Evolutionary conservation across 169 alveolate genomes (phyloP).

Genomic region (Eimeria necatrix): DNA sequence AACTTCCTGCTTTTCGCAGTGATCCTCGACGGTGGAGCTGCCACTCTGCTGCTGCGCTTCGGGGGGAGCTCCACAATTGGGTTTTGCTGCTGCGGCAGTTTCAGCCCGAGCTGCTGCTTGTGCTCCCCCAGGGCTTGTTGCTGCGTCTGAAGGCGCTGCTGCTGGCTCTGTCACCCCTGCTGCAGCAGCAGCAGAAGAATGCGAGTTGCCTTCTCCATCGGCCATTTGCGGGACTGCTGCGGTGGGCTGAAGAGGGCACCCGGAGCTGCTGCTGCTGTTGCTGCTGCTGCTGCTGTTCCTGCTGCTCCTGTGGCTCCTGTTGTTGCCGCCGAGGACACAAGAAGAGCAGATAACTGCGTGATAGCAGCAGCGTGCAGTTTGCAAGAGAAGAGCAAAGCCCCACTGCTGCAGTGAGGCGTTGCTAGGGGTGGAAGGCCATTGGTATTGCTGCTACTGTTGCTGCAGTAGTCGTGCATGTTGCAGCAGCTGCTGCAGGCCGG

Average conservation of each 20-base stretch:
- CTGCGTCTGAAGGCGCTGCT: background rate
- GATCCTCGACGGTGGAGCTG: too few species aligned
- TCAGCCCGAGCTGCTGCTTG: background rate
- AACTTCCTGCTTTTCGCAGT: too few species aligned
- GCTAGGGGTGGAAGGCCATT: background rate
- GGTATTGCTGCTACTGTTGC: background rate
- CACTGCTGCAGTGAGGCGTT: background rate
- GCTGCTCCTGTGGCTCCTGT: background rate
- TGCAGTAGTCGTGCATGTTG: background rate
- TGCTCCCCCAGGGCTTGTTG: background rate
- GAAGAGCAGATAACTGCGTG: background rate
- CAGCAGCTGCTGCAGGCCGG: background rate
- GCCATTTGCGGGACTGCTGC: background rate
- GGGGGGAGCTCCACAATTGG: background rate
- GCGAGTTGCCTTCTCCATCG: background rate
- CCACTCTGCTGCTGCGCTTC: too few species aligned
- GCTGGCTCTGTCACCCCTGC: background rate
- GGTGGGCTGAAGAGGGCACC: background rate
- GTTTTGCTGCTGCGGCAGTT: background rate
- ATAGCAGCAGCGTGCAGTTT: background rate
- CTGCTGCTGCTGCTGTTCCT: constrained; percentile 6
- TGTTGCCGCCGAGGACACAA: background rate
- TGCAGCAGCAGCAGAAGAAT: background rate
- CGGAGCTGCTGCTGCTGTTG: background rate
- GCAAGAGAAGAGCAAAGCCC: background rate